A percentile compares a stretch with the other conserved stretches of the same genome.
Evolutionary conservation across 2,329 filamentous ascomycete species (phyloP).

Genomic region (Cadophora malorum): DNA sequence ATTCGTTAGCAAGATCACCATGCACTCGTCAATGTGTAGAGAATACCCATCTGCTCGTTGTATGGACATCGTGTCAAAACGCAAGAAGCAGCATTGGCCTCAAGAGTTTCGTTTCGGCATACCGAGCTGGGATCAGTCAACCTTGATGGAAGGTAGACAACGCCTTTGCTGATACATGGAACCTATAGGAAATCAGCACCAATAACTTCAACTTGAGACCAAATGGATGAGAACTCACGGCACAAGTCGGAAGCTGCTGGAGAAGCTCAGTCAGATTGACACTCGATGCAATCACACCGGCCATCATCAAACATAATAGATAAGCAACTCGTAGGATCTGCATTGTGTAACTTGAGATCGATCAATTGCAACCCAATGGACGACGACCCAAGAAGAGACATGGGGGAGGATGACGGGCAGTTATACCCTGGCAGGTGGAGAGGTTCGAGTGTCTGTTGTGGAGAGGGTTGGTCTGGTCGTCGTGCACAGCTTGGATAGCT

Average conservation of each 20-base stretch:
- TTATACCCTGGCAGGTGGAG: neutral
- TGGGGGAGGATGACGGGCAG: neutral
- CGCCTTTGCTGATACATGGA: slow-evolving; percentile 17
- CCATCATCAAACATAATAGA: slow-evolving; percentile 7
- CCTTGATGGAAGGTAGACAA: neutral
- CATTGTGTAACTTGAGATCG: neutral
- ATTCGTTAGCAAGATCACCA: neutral
- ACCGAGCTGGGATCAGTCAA: slow-evolving; percentile 17
- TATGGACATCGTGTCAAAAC: slow-evolving; percentile 24
- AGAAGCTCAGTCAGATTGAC: slow-evolving; percentile 24
- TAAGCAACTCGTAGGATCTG: neutral
- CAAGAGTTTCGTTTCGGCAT: slow-evolving; percentile 30
- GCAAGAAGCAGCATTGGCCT: slow-evolving; percentile 24
- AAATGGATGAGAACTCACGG: slow-evolving; percentile 19
- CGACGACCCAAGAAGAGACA: neutral
- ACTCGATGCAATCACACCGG: slow-evolving; percentile 5
- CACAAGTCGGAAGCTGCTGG: slow-evolving; percentile 24
- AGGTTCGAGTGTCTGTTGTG: neutral
- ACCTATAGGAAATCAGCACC: slow-evolving; percentile 12
- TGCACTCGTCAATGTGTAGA: no score
- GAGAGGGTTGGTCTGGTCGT: neutral
- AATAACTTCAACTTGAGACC: neutral
- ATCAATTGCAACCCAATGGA: neutral
- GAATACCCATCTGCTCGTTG: slow-evolving; percentile 27
- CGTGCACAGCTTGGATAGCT: neutral